These are phyloP conservation scores for Hyparrhenia diplandra DNA, from an alignment of 176 grass and related monocot genomes.

Conservation along the genomic window DNA sequence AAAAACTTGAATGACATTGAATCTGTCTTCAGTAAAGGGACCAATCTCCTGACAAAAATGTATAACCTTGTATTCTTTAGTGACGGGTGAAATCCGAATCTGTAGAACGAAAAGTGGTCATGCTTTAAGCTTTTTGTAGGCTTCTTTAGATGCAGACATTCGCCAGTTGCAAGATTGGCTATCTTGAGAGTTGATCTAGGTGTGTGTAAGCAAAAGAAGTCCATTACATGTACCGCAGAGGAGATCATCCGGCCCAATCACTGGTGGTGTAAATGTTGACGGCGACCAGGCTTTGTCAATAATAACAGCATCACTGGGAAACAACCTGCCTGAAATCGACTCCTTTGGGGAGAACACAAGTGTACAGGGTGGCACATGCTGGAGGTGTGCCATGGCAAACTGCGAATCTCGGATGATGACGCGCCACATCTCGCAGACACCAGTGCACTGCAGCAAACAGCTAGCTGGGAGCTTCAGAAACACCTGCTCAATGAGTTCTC, in stretches of 20 bases:
- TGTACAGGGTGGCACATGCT: background rate
- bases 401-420: background rate
- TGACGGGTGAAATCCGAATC: slow-evolving; percentile 18
- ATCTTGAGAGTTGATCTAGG: slow-evolving; percentile 18
- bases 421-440: slow-evolving; percentile 21
- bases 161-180: slow-evolving; percentile 23
- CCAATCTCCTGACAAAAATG: background rate
- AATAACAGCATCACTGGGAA: background rate
- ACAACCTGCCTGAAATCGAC: background rate
- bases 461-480: slow-evolving; percentile 4
- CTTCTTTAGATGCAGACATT: slow-evolving; percentile 15
- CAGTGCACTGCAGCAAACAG: background rate
- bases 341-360: background rate
- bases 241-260: slow-evolving; percentile 27
- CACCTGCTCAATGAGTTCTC: slow-evolving; percentile 7
- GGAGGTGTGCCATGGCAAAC: background rate
- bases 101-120: slow-evolving; percentile 23
- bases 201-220: slow-evolving; percentile 26
- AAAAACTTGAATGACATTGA: slow-evolving; percentile 30
- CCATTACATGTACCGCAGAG: slow-evolving; percentile 28
- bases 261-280: background rate
- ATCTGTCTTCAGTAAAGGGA: background rate
- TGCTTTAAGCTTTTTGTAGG: background rate
- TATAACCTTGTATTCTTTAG: slow-evolving; percentile 18
- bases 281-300: slow-evolving; percentile 21